Evolutionary conservation across 108 stramenopile species (phyloP), one percentile per base, ranked within the genome.

Genomic region (Discostella stelligeroides): DNA sequence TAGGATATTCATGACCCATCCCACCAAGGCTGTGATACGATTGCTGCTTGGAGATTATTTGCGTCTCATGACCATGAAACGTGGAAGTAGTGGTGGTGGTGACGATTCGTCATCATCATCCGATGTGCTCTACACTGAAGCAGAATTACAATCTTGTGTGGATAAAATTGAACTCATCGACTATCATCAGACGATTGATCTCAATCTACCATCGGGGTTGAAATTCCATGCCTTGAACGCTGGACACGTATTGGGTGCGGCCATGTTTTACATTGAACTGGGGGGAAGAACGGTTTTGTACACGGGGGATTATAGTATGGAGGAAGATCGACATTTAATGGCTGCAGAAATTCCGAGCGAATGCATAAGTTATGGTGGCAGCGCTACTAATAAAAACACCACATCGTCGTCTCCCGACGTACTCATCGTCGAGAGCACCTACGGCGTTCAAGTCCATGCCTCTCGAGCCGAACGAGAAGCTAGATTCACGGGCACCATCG

Each of bases 171-270:
- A 99, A 79, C 79, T 97, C 13, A 86, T 99, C 42, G 97, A 98
- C 81, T 98, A 87, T 66, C 97, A 98, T 74, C 96, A 97, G 47
- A 96, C 88, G 13, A 85, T 94, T 34, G 84, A 90, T 47, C 84
- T 97, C 48, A 82, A 89, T 43, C 42, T 81, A 45, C 76, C 76
- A 21, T 62, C 61, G 1, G 95, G 94, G 9, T 81, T 99, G 28
- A 89, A 91, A 51, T 97, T 98, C 84, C 90, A 96, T 79, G 96
- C 96, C 48, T 84, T 97, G 40, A 96, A 97, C 68, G 99, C 99
- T 6, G 98, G 98, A 3, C 99, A 99, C 71, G 99, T 99, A 17
- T 83, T 99, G 18, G 99, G 99, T 30, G 99, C 98, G 20, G 97
- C 97, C 70, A 98, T 99, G 98, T 98, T 90, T 65, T 92, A 88